A percentile compares a stretch with the other conserved stretches of the same genome.
These are phyloP conservation scores for Pleomassaria siparia DNA, from an alignment of 2,329 filamentous ascomycete species.

Conservation along the genomic window DNA sequence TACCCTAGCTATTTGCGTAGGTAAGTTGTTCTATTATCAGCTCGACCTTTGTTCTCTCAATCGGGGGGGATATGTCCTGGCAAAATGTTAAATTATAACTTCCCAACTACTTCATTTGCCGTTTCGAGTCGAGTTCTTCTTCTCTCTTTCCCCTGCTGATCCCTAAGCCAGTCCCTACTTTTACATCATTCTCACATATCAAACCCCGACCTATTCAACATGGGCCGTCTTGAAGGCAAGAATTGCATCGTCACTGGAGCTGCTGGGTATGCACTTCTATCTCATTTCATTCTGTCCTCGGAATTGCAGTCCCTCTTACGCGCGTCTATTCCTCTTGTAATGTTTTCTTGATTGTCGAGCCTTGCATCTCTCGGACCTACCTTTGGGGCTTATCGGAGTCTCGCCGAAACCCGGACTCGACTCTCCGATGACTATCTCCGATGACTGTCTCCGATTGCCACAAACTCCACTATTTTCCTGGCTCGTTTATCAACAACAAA, in stretches of 20 bases:
- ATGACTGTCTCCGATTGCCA: neutral
- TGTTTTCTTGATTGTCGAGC: too few relatives aligned
- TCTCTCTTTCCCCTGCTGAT: conserved; percentile 1
- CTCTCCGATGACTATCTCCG: neutral
- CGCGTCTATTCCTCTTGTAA: conserved; percentile 1
- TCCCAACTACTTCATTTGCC: conserved; percentile 3
- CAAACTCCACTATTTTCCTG: neutral
- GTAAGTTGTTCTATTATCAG: neutral
- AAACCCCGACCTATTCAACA: conserved; percentile 32
- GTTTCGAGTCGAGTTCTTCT: conserved; percentile 3
- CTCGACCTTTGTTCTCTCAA: neutral
- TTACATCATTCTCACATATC: neutral
- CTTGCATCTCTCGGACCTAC: neutral
- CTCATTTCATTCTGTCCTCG: neutral
- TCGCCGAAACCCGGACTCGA: neutral
- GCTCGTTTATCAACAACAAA: neutral
- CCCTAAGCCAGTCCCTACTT: neutral
- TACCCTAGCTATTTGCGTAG: too few relatives aligned
- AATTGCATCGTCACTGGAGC: conserved; percentile 80
- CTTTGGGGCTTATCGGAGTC: neutral
- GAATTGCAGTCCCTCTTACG: neutral
- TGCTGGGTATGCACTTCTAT: conserved; percentile 66
- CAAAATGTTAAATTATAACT: conserved; percentile 37
- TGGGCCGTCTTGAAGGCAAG: conserved; percentile 62
- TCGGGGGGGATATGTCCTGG: conserved; percentile 14